Conservation (phyloP, 495 filamentous ascomycete genomes). For the Neurospora pannonica region DNA sequence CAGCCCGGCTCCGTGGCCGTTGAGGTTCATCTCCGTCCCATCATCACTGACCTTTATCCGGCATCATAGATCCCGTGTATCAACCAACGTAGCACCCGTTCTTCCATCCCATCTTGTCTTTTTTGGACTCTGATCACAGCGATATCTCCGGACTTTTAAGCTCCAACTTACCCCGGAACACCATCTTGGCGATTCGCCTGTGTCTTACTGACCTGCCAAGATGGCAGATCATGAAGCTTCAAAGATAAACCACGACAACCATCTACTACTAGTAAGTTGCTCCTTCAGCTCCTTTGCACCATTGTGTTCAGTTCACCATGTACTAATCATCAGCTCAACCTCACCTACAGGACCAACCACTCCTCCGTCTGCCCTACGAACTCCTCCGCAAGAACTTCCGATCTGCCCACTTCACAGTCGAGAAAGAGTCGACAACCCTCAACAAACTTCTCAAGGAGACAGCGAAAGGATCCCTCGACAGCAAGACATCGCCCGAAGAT, state of each 20-base stretch:
- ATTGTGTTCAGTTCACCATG: not conserved
- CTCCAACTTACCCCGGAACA: not conserved
- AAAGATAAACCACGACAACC: slow-evolving; percentile 39
- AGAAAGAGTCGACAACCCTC: slow-evolving; percentile 64
- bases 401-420: slow-evolving; percentile 68
- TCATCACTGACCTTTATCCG: not conserved
- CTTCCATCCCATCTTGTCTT: not conserved
- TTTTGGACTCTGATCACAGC: not conserved
- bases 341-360: slow-evolving; percentile 74
- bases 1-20: not conserved
- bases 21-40: not conserved
- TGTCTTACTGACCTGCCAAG: slow-evolving; percentile 1
- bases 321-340: not conserved
- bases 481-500: slow-evolving; percentile 51
- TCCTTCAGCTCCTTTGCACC: not conserved
- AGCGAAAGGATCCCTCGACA: slow-evolving; percentile 55
- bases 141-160: not conserved
- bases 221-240: slow-evolving; percentile 37
- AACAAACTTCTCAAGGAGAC: slow-evolving; percentile 60
- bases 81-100: not conserved
- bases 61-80: not conserved
- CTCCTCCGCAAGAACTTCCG: slow-evolving; percentile 91
- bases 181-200: not conserved
- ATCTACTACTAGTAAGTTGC: slow-evolving; percentile 35
- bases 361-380: slow-evolving; percentile 84